Evolutionary conservation across 768 basidiomycete species (phyloP).

Genomic region (Collybia nuda): DNA sequence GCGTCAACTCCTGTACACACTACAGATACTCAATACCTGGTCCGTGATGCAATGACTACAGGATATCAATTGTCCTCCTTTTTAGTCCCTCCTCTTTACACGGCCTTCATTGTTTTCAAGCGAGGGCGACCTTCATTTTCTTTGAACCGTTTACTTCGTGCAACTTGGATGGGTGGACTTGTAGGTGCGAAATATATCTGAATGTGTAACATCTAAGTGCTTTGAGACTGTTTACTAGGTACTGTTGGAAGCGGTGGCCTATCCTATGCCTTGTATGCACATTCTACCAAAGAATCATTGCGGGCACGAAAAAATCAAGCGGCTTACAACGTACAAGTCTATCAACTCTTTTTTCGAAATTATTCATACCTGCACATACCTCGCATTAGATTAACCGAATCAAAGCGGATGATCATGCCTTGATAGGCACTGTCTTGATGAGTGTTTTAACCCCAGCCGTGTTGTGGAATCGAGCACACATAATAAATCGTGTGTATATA

Average conservation of each 20-base stretch:
- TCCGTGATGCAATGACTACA: conserved; percentile 60
- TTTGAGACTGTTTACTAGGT: conserved; percentile 30
- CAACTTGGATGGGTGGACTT: conserved; percentile 72
- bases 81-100: conserved; percentile 61
- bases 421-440: conserved; percentile 66
- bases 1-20: conserved; percentile 29
- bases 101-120: conserved; percentile 49
- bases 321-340: conserved; percentile 54
- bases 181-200: conserved; percentile 38
- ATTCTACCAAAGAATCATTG: conserved; percentile 48
- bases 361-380: background rate
- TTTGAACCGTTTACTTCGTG: conserved; percentile 62
- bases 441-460: conserved; percentile 67
- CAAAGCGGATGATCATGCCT: conserved; percentile 72
- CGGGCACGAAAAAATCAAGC: conserved; percentile 47
- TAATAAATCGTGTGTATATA: conserved; percentile 53
- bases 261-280: conserved; percentile 61
- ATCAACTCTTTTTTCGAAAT: conserved; percentile 1
- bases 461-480: conserved; percentile 67
- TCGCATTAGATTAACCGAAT: conserved; percentile 49
- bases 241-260: conserved; percentile 50
- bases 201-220: background rate
- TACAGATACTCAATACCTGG: conserved; percentile 64
- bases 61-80: conserved; percentile 71
- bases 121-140: conserved; percentile 56